phyloP scores from a whole-genome alignment of 495 filamentous ascomycete species.

The Acidiella bohemica region DNA sequence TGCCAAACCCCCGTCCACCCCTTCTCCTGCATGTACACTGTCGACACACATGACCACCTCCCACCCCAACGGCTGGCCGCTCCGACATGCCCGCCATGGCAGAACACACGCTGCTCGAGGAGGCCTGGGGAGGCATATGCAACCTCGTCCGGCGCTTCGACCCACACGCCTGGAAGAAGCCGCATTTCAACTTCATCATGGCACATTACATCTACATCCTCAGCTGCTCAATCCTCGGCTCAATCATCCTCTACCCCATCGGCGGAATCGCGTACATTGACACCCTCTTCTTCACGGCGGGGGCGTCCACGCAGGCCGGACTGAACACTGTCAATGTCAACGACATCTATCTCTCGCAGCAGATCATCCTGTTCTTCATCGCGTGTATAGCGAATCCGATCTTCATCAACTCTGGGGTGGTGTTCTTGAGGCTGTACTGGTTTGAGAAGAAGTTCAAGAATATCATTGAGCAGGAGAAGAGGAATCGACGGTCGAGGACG shows the following conservation, averaged over 20 bases:
- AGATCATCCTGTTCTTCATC: conserved; percentile 47
- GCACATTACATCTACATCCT: conserved; percentile 80
- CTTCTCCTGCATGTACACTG: too few species aligned
- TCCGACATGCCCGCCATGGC: too few species aligned
- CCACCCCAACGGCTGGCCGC: too few species aligned
- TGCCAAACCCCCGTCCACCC: too few species aligned
- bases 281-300: conserved; percentile 71
- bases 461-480: conserved; percentile 49
- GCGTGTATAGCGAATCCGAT: conserved; percentile 60
- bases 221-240: conserved; percentile 50
- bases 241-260: conserved; percentile 57
- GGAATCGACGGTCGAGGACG: conserved; percentile 35
- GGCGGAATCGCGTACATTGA: conserved; percentile 64
- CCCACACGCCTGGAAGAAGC: conserved; percentile 36
- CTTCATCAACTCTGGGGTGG: conserved; percentile 72
- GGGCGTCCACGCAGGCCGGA: conserved; percentile 78
- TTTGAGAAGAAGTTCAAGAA: conserved; percentile 88
- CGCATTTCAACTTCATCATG: conserved; percentile 62
- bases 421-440: conserved; percentile 89
- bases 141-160: not conserved
- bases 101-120: too few species aligned
- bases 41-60: too few species aligned
- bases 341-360: conserved; percentile 60
- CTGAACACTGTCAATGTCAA: conserved; percentile 76
- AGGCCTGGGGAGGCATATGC: too few species aligned